These are phyloP conservation scores for Leptodermis oblonga DNA, from an alignment of 257 asterid genomes.

Conservation along the genomic window DNA sequence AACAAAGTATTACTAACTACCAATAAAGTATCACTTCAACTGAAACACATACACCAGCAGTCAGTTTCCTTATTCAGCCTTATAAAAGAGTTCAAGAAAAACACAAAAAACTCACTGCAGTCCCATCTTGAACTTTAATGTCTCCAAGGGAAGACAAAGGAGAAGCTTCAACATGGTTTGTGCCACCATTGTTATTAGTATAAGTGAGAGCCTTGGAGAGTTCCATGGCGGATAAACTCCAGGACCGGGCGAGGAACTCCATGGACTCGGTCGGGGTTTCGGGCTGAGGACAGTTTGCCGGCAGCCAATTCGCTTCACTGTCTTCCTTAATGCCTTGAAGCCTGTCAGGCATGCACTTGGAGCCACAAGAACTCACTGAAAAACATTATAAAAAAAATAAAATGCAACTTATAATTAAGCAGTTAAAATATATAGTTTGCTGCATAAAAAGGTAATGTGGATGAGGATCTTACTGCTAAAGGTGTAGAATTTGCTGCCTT, in stretches of 20 bases:
- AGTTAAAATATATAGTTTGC: no score
- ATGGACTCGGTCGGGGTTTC: conserved; percentile 85
- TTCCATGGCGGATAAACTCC: conserved; percentile 77
- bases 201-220: conserved; percentile 70
- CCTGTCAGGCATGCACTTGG: conserved; percentile 34
- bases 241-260: conserved; percentile 88
- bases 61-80: no score
- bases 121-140: conserved; percentile 15
- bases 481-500: background rate
- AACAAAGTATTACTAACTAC: conserved; percentile 7
- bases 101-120: conserved; percentile 26
- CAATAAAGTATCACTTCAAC: background rate
- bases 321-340: conserved; percentile 75
- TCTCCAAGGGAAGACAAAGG: conserved; percentile 13
- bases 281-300: conserved; percentile 56
- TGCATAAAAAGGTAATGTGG: background rate
- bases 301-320: conserved; percentile 39
- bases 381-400: no score
- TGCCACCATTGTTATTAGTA: conserved; percentile 22
- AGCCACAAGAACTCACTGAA: conserved; percentile 27
- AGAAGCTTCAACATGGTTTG: conserved; percentile 25
- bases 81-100: background rate
- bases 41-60: background rate
- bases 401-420: no score
- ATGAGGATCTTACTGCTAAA: conserved; percentile 11